Evolutionary conservation across 148 eudicot genomes (phyloP), one percentile per base, ranked within the genome.

Genomic region (Arctostaphylos glauca): DNA sequence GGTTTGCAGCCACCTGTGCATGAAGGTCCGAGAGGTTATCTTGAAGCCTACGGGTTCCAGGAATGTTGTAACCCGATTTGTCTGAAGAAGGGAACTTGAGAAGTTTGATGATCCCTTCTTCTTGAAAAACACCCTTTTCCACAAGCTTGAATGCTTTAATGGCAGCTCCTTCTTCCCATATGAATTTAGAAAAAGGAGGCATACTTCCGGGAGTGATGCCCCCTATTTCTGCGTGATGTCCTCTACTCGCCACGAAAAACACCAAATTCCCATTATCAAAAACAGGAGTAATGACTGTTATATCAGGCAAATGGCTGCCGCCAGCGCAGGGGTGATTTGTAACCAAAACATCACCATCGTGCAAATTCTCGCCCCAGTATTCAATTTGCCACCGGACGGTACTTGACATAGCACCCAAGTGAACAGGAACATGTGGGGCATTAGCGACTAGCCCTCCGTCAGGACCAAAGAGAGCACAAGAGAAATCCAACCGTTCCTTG

Each of bases 401-500:
- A 84, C 97, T 93, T n/a, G 99, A 94, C 99, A 96, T 96, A 74
- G 99, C 99, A 52, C 99, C 99, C 77, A 96, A 89, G 87, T 96
- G 99, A 25, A 96, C 99, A 0, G 99, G 99, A 82, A 96, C 99
- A 88, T 96, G 99, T 48, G 99, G 99, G 48, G 99, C 99, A 87
- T 96, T 96, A 41, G 99, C 99, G 7, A 96, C 99, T 53, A 96
- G 87, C 13, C 99, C 99, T 31, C 98, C 98, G 84, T 93, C 92
- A 55, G 99, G 99, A 82, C 92, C 97, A 81, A 96, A 96, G 76
- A 96, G 94, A 70, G 99, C 99, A 85, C 99, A 96, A 16, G 99
- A 96, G 83, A 96, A 96, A 85, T 96, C 99, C 16, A 96, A 87
- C 44, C 98, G 86, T 85, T 96, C 99, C 84, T 96, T 96, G 21